These are phyloP conservation scores for Nigrospora sphaerica DNA, from an alignment of 2,329 filamentous ascomycete species.

Conservation along the genomic window DNA sequence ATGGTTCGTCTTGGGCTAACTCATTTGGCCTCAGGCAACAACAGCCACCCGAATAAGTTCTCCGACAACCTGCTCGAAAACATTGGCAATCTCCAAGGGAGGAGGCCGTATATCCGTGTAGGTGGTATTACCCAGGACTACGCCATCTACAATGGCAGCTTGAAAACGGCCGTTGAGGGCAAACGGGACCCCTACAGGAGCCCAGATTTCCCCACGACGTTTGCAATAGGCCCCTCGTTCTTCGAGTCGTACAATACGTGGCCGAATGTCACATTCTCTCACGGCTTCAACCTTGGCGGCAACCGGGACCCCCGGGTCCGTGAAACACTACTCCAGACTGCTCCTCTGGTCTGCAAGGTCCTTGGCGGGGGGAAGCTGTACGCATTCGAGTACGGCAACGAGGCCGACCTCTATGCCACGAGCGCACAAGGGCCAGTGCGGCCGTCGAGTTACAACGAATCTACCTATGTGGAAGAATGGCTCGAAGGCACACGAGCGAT, in stretches of 20 bases:
- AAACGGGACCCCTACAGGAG: constrained; percentile 42
- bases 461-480: constrained; percentile 50
- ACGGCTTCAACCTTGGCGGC: constrained; percentile 54
- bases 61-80: constrained; percentile 54
- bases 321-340: constrained; percentile 45
- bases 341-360: constrained; percentile 49
- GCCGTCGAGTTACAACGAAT: constrained; percentile 46
- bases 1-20: too few species aligned
- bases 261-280: constrained; percentile 46
- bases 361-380: constrained; percentile 42
- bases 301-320: constrained; percentile 41
- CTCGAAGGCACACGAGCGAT: constrained; percentile 45
- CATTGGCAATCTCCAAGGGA: constrained; percentile 43
- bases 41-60: constrained; percentile 48
- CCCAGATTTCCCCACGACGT: constrained; percentile 51
- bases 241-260: constrained; percentile 57
- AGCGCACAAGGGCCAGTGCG: constrained; percentile 43
- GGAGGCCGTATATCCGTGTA: constrained; percentile 54
- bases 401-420: constrained; percentile 52
- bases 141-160: constrained; percentile 49
- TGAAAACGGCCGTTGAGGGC: constrained; percentile 43
- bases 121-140: constrained; percentile 64
- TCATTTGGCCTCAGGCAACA: constrained; percentile 22
- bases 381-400: constrained; percentile 58
- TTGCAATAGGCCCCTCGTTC: constrained; percentile 53